Evolutionary conservation across 2,329 filamentous ascomycete species (phyloP).

Genomic region (Pseudogymnoascus sp.): DNA sequence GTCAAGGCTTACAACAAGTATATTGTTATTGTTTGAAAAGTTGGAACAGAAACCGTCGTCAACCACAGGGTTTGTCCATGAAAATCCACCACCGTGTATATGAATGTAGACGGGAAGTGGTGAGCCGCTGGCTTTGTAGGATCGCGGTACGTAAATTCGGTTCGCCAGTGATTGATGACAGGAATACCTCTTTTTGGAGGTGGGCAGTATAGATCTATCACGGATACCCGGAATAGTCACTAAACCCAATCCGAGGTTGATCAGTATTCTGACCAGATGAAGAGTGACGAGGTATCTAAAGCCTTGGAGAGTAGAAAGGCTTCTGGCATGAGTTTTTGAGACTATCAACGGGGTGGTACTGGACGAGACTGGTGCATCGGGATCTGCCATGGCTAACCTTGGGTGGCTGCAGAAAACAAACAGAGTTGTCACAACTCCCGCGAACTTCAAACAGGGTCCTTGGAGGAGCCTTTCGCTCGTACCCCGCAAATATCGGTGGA

Average conservation of each 20-base stretch:
- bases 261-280: background rate
- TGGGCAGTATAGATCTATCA: background rate
- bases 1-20: constrained; percentile 39
- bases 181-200: background rate
- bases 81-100: constrained; percentile 46
- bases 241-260: background rate
- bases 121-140: constrained; percentile 23
- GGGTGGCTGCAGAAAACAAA: background rate
- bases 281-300: background rate
- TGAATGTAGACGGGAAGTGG: constrained; percentile 37
- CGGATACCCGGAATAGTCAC: background rate
- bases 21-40: constrained; percentile 33
- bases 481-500: background rate
- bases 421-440: background rate
- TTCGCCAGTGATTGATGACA: constrained; percentile 17
- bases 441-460: background rate
- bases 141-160: constrained; percentile 34
- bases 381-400: background rate
- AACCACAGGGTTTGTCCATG: constrained; percentile 33
- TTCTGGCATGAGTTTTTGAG: background rate
- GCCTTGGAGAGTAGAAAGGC: background rate
- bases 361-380: background rate
- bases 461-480: background rate
- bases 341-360: background rate
- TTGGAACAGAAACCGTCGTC: constrained; percentile 40